Base-by-base conservation (phyloP, 2,329 filamentous ascomycete species). In the Colletotrichum sp. region DNA sequence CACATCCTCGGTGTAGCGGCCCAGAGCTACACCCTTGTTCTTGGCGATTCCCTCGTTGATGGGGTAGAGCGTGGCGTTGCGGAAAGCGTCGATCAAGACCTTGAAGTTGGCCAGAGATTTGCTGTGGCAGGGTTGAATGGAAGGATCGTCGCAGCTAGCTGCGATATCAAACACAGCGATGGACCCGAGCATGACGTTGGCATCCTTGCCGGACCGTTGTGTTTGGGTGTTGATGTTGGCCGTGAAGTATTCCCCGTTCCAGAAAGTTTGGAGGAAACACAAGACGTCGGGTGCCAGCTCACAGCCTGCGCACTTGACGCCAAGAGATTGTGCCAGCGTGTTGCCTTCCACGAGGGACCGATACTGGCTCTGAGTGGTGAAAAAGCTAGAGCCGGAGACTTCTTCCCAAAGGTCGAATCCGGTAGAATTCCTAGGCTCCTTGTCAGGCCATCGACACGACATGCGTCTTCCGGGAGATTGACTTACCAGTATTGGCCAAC, bases 371-470 rank as follows among this genome's bases (percentile, higher is more conserved):
- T 90, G 88, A 24, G 88, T 85, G 2, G 91, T 91, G 82, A 92
- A 93, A 85, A 92, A 92, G 5, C 89, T 91, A 1, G 88, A 88
- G 30, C 90, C 89, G 24, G 86, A 85, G 21, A 91, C 87, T 79
- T 92, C 91, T 79, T 93, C 91, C 91, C 91, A 92, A 4, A 92
- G 84, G 79, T 93, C 91, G 77, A 89, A 92, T 7, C 88, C 89
- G 6, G 89, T 89, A 69, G 88, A 85, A 76, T 90, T 91, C 81
- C 81, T 82, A 21, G n/a, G 34, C 24, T 36, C 9, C 9, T 26
- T 26, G 21, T 64, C 21, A 64, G 62, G 21, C 24, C 6, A 39
- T 44, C 8, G 15, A 49, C 44, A 49, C 15, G 44, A 49, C 44
- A n/a, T 49, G 44, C 44, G n/a, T 49, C 16, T 44, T 26, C 7